Evolutionary conservation across 768 basidiomycete species (phyloP), one percentile per base, ranked within the genome.

Genomic region (Rhodotorula diobovata): DNA sequence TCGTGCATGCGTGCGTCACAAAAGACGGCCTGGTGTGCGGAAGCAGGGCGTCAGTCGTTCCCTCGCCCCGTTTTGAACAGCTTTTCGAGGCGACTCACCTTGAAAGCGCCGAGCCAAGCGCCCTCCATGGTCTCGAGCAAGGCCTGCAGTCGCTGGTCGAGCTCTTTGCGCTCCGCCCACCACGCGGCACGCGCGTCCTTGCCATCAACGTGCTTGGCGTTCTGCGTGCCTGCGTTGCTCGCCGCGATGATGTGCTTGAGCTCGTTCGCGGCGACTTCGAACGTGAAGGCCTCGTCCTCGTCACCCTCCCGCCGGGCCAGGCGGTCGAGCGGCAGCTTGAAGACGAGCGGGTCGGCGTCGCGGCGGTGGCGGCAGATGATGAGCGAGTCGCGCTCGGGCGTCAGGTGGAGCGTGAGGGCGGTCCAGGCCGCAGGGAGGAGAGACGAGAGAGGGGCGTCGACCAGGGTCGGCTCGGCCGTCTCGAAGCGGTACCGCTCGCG

Each of bases 61-160:
- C n/a, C n/a, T n/a, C n/a, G n/a, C n/a, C n/a, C n/a, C n/a, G n/a
- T n/a, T n/a, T n/a, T n/a, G n/a, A n/a, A n/a, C n/a, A n/a, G n/a
- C n/a, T n/a, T n/a, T n/a, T n/a, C n/a, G n/a, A n/a, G n/a, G n/a
- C n/a, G n/a, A n/a, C n/a, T n/a, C 61, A 93, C 94, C 87, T 97
- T 98, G 86, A 96, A 97, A 32, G 89, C 93, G 2, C 96, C 95
- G 6, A 99, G 84, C 96, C 96, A 98, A 78, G 90, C 93, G 76
- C 90, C 93, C 79, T 98, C 96, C 55, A 99, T 88, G 73, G 88
- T 91, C 73, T 87, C 86, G 45, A 96, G 79, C 12, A 99, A 80
- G 41, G 86, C 86, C 67, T 86, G 83, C 77, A 99, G 79, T 34
- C 92, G 85, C 58, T 82, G 83, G 77, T 98, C 93, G n/a, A 98